A percentile compares a stretch with the other conserved stretches of the same genome.
Conservation (phyloP, 2,329 filamentous ascomycete species). For the Lachnellula cervina region DNA sequence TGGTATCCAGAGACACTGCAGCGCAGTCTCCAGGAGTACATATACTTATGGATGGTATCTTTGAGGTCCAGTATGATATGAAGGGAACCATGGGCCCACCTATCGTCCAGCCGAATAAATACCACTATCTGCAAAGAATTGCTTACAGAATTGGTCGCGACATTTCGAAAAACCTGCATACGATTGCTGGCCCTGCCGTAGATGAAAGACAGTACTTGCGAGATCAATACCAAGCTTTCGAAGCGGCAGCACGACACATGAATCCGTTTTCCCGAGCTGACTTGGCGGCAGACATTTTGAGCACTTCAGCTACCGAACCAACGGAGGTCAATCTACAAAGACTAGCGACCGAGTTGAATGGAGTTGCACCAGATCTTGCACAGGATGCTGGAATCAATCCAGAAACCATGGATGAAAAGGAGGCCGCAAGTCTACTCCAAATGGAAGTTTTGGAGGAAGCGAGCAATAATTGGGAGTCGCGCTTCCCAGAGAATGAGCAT, state of each 20-base stretch:
- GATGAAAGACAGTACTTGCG: not conserved
- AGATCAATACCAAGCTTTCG: not conserved
- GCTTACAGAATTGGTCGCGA: conserved; percentile 23
- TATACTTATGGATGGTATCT: not conserved
- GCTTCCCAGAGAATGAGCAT: conserved; percentile 24
- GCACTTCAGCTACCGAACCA: not conserved
- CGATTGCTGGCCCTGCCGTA: not conserved
- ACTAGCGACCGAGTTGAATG: conserved; percentile 19
- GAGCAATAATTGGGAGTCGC: conserved; percentile 26
- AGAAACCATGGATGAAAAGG: conserved; percentile 1
- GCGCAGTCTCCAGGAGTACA: conserved; percentile 2
- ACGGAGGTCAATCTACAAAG: conserved; percentile 7
- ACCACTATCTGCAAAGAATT: conserved; percentile 13
- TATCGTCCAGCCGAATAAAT: conserved; percentile 26
- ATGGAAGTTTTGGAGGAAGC: conserved; percentile 26
- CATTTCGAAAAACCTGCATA: conserved; percentile 2
- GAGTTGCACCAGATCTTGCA: conserved; percentile 21
- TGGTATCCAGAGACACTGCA: conserved; percentile 6
- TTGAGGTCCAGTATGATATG: conserved; percentile 18
- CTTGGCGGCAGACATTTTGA: not conserved
- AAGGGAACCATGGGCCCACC: conserved; percentile 13
- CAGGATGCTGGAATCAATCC: conserved; percentile 4
- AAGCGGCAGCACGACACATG: not conserved
- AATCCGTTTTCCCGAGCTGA: not conserved
- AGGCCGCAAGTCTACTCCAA: conserved; percentile 21